Conservation (phyloP, 768 basidiomycete species). For the Galerina marginata region DNA sequence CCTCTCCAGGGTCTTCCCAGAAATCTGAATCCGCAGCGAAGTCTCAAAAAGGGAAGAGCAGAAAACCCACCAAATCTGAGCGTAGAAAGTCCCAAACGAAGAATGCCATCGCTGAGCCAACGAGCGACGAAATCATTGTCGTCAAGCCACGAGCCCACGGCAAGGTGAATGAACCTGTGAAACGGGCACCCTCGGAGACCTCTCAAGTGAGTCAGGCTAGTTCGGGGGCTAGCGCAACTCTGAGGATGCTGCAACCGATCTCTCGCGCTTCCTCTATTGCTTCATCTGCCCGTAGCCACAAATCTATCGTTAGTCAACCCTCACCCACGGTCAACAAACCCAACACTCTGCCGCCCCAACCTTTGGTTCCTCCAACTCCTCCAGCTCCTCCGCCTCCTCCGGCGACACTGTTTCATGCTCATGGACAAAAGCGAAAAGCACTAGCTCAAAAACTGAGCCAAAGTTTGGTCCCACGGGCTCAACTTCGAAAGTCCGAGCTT, state of each 20-base stretch:
- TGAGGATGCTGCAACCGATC: slow-evolving; percentile 37
- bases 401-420: slow-evolving; percentile 42
- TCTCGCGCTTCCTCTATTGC: slow-evolving; percentile 59
- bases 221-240: slow-evolving; percentile 44
- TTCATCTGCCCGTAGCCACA: slow-evolving; percentile 37
- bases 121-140: slow-evolving; percentile 24
- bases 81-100: slow-evolving; percentile 15
- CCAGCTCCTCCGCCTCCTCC: slow-evolving; percentile 25
- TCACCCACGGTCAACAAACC: slow-evolving; percentile 38
- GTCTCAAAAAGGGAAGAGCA: slow-evolving; percentile 17
- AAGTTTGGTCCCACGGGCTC: not conserved
- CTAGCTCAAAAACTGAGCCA: slow-evolving; percentile 7
- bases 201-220: slow-evolving; percentile 30
- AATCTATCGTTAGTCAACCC: slow-evolving; percentile 24
- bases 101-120: slow-evolving; percentile 6
- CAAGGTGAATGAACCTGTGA: slow-evolving; percentile 26
- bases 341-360: slow-evolving; percentile 13
- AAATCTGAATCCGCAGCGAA: not conserved
- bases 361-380: slow-evolving; percentile 25
- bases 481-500: not conserved
- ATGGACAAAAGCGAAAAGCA: slow-evolving; percentile 31
- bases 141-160: slow-evolving; percentile 32
- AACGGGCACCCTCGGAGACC: not conserved
- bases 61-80: slow-evolving; percentile 11
- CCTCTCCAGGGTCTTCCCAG: not conserved